Conservation (phyloP, 768 basidiomycete species). For the Podaxis sp. region DNA sequence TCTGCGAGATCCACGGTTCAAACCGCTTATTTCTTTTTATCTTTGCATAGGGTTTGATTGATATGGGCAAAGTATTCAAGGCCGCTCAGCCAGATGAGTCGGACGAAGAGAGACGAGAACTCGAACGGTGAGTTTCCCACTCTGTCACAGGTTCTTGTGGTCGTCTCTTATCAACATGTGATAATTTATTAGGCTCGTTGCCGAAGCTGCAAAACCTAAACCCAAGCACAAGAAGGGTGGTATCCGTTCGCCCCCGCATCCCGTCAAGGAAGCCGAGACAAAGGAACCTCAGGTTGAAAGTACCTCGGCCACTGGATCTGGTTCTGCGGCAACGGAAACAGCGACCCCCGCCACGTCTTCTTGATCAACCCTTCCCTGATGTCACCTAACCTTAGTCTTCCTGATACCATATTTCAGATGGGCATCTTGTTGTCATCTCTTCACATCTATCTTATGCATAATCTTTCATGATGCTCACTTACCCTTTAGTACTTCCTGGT, state of each 20-base stretch:
- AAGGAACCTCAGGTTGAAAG: not conserved
- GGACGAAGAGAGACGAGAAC: constrained; percentile 90
- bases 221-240: constrained; percentile 41
- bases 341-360: not conserved
- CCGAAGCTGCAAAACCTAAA: constrained; percentile 79
- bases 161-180: constrained; percentile 1
- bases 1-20: not conserved
- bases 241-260: not conserved
- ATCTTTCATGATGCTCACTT: no score
- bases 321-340: not conserved
- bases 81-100: constrained; percentile 81
- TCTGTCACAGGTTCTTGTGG: not conserved
- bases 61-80: constrained; percentile 91
- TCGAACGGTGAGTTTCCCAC: constrained; percentile 70
- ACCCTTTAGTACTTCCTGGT: no score
- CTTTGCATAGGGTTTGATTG: constrained; percentile 66
- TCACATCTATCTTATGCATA: not conserved
- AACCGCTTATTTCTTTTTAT: not conserved
- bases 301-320: not conserved
- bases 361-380: not conserved
- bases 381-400: not conserved
- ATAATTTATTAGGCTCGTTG: constrained; percentile 66
- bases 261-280: not conserved
- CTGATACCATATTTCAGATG: not conserved
- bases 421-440: not conserved